A percentile compares a stretch with the other conserved stretches of the same genome.
Evolutionary conservation across 768 basidiomycete species (phyloP).

Genomic region (Pleurotus cornucopiae): DNA sequence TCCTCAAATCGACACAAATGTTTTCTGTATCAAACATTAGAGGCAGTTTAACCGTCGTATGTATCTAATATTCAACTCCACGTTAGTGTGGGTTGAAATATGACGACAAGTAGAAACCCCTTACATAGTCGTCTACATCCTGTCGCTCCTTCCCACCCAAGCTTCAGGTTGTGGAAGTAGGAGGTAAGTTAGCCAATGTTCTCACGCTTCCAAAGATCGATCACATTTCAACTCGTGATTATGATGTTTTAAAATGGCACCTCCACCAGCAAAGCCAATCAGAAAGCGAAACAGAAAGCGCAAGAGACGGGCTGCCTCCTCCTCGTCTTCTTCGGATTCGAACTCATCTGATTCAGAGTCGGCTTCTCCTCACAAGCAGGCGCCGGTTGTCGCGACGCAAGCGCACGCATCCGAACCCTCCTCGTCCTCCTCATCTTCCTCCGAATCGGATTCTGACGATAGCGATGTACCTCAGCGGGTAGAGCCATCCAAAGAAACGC

Average conservation of each 20-base stretch:
- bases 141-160: too few relatives aligned
- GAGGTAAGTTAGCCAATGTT: too few relatives aligned
- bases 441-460: conserved; percentile 20
- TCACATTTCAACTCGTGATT: too few relatives aligned
- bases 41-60: too few relatives aligned
- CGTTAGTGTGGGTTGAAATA: too few relatives aligned
- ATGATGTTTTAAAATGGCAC: conserved; percentile 15
- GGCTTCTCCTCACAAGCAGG: background rate
- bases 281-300: conserved; percentile 51
- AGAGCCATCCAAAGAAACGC: conserved; percentile 12
- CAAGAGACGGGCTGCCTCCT: conserved; percentile 45
- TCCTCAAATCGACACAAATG: too few relatives aligned
- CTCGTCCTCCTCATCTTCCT: conserved; percentile 18
- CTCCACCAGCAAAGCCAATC: conserved; percentile 25
- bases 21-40: too few relatives aligned
- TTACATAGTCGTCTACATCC: too few relatives aligned
- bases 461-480: conserved; percentile 9
- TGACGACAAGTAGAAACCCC: too few relatives aligned
- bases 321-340: conserved; percentile 41
- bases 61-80: too few relatives aligned
- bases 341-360: conserved; percentile 14
- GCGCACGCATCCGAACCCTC: background rate
- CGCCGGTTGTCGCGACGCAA: background rate
- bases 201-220: too few relatives aligned
- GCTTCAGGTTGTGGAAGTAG: too few relatives aligned